phyloP scores from a whole-genome alignment of 1,139 yeast species.

The Zhuliangozyma blackwelliae region DNA sequence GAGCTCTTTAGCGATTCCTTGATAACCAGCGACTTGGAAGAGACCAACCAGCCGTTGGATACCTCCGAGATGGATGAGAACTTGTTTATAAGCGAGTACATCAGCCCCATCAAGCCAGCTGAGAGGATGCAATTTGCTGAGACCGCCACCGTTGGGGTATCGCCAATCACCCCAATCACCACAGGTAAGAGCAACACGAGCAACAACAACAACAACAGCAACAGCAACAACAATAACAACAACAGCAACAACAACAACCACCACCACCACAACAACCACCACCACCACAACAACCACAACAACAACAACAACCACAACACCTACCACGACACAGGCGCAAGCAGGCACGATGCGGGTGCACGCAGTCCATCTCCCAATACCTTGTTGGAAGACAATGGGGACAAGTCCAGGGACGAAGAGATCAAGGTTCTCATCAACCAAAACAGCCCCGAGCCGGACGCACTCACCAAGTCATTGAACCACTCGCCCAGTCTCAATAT shows the following conservation, averaged over 20 bases:
- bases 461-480: conserved; percentile 17
- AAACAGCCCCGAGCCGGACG: conserved; percentile 42
- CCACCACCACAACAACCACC: too few species aligned
- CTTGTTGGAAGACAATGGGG: background rate
- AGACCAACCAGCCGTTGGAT: conserved; percentile 56
- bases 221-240: background rate
- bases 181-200: background rate
- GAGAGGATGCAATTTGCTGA: conserved; percentile 16
- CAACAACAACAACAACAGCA: background rate
- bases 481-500: conserved; percentile 11
- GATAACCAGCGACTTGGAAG: conserved; percentile 42
- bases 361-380: too few species aligned
- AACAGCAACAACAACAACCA: background rate
- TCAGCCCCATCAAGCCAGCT: conserved; percentile 32
- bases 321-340: background rate
- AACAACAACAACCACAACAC: too few species aligned
- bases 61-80: conserved; percentile 70
- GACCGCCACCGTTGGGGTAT: too few species aligned
- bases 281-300: too few species aligned
- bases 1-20: conserved; percentile 76
- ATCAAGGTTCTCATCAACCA: conserved; percentile 41
- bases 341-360: too few species aligned
- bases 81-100: conserved; percentile 79
- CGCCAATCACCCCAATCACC: conserved; percentile 3
- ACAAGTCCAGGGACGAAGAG: conserved; percentile 39